phyloP scores from a whole-genome alignment of 2,329 filamentous ascomycete species.

The Alternaria ethzedia region DNA sequence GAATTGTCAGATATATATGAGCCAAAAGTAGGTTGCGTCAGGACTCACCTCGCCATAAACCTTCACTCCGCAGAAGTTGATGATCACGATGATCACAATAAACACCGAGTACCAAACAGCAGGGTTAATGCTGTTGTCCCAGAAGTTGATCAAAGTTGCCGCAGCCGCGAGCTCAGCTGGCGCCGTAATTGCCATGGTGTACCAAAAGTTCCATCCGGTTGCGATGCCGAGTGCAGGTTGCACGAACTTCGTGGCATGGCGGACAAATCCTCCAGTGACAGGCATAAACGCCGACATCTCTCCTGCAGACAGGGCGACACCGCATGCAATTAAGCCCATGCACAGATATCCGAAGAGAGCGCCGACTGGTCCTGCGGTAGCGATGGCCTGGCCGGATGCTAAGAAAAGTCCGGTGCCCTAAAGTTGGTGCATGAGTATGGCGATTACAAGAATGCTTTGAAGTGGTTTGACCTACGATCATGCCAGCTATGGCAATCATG shows the following conservation, averaged over 20 bases:
- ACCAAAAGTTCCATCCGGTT: constrained; percentile 24
- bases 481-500: constrained; percentile 21
- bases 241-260: constrained; percentile 59
- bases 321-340: constrained; percentile 58
- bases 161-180: constrained; percentile 68
- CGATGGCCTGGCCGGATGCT: constrained; percentile 60
- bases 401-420: constrained; percentile 60
- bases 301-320: constrained; percentile 59
- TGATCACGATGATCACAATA: constrained; percentile 12
- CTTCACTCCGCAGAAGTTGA: constrained; percentile 12
- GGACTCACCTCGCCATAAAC: constrained; percentile 22
- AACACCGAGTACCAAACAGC: constrained; percentile 16
- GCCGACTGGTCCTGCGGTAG: constrained; percentile 59
- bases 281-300: constrained; percentile 60
- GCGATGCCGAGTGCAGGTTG: constrained; percentile 54
- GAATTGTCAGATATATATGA: neutral
- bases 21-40: neutral
- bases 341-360: constrained; percentile 61
- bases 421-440: neutral
- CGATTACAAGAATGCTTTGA: neutral
- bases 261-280: constrained; percentile 58
- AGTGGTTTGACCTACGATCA: constrained; percentile 1
- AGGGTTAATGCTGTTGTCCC: constrained; percentile 53
- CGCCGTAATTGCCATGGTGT: constrained; percentile 1
- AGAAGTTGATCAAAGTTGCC: constrained; percentile 76